These are phyloP conservation scores for Volutella citrinella DNA, from an alignment of 2,329 filamentous ascomycete species.

Conservation along the genomic window DNA sequence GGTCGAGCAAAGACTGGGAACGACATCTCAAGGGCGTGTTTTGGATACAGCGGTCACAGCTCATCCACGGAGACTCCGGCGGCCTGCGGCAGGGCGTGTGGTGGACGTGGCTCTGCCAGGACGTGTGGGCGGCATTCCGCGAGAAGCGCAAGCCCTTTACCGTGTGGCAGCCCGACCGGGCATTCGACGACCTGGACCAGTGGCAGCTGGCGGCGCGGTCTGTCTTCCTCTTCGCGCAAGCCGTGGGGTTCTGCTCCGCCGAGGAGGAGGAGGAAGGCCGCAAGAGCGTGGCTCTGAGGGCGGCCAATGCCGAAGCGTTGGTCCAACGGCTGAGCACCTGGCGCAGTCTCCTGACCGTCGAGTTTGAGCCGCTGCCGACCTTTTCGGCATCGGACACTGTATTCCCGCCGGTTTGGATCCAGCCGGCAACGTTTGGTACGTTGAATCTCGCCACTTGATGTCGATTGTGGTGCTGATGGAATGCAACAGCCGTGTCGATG, in stretches of 20 bases:
- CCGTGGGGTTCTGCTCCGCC: slow-evolving; percentile 50
- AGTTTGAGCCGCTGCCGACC: slow-evolving; percentile 39
- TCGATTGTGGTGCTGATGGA: too few relatives aligned
- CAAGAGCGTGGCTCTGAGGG: slow-evolving; percentile 4
- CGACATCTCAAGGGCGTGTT: slow-evolving; percentile 63
- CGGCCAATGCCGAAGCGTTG: slow-evolving; percentile 15
- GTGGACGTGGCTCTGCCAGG: slow-evolving; percentile 67
- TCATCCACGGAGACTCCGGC: slow-evolving; percentile 57
- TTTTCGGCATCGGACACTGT: slow-evolving; percentile 14
- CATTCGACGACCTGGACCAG: slow-evolving; percentile 44
- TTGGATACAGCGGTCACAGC: slow-evolving; percentile 61
- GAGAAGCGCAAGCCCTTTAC: slow-evolving; percentile 54
- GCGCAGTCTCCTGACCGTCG: slow-evolving; percentile 32
- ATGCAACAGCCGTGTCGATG: too few relatives aligned
- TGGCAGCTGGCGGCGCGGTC: slow-evolving; percentile 53
- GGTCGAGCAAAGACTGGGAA: slow-evolving; percentile 49
- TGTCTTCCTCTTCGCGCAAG: slow-evolving; percentile 53
- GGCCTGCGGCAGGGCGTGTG: slow-evolving; percentile 57
- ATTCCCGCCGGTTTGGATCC: slow-evolving; percentile 47
- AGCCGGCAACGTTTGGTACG: slow-evolving; percentile 40
- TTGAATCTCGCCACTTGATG: background rate
- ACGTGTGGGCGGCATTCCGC: slow-evolving; percentile 62
- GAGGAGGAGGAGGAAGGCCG: slow-evolving; percentile 5
- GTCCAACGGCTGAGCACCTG: slow-evolving; percentile 30
- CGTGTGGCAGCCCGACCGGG: slow-evolving; percentile 54